Conservation (phyloP, 768 basidiomycete species). For the Boletellus ananas region DNA sequence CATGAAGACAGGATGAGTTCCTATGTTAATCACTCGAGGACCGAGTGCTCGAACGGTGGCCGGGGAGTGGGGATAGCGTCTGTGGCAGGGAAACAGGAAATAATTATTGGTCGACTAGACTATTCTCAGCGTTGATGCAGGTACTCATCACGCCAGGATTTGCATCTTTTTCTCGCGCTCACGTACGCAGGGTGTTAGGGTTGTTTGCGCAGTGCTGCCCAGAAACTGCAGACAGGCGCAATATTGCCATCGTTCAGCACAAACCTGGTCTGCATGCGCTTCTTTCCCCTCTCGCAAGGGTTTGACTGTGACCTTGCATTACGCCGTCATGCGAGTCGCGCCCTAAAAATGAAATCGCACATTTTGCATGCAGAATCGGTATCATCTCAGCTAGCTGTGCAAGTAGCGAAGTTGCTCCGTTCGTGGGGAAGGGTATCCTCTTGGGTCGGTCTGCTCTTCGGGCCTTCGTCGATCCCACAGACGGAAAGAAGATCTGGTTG, state of each 20-base stretch:
- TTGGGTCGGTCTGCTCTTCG: slow-evolving; percentile 88
- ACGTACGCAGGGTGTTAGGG: slow-evolving; percentile 40
- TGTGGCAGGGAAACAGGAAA: slow-evolving; percentile 76
- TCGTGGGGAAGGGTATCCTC: slow-evolving; percentile 87
- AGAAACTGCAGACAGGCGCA: slow-evolving; percentile 79
- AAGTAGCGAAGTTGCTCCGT: slow-evolving; percentile 73
- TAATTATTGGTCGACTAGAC: slow-evolving; percentile 75
- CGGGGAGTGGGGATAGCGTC: slow-evolving; percentile 63
- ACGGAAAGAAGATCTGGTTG: slow-evolving; percentile 64
- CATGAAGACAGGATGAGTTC: slow-evolving; percentile 45
- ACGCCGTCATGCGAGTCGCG: slow-evolving; percentile 87
- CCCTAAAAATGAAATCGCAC: slow-evolving; percentile 90
- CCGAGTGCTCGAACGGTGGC: slow-evolving; percentile 63
- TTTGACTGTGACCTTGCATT: slow-evolving; percentile 23
- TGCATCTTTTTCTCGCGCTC: not conserved
- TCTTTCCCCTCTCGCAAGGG: not conserved
- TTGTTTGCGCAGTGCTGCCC: slow-evolving; percentile 85
- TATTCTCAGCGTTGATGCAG: slow-evolving; percentile 82
- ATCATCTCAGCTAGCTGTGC: slow-evolving; percentile 74
- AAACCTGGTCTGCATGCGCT: slow-evolving; percentile 50
- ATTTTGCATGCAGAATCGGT: slow-evolving; percentile 89
- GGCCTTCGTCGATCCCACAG: slow-evolving; percentile 55
- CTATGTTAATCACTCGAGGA: slow-evolving; percentile 62
- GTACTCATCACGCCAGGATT: slow-evolving; percentile 78
- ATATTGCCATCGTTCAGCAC: slow-evolving; percentile 90